Evolutionary conservation across 2,329 filamentous ascomycete genomes (phyloP).

Genomic region (Byssoonygena ceratinophila): DNA sequence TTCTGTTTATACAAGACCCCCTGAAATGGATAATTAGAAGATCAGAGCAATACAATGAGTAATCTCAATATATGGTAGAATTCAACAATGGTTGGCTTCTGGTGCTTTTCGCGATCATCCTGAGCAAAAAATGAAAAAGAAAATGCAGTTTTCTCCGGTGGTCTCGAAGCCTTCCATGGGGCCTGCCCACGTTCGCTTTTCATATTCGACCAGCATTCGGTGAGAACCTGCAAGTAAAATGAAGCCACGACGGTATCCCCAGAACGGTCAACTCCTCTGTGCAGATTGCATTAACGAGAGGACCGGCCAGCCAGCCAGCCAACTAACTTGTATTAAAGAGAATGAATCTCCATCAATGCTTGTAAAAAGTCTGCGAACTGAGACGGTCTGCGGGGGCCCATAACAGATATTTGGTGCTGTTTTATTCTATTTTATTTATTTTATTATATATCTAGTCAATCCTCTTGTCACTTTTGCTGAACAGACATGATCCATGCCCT

Average conservation of each 20-base stretch:
- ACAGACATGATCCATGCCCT: background rate
- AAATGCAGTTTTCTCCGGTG: background rate
- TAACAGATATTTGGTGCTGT: too few relatives aligned
- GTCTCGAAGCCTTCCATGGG: background rate
- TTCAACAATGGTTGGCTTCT: background rate
- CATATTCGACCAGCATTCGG: conserved; percentile 7
- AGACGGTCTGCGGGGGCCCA: too few relatives aligned
- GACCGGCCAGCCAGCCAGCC: background rate
- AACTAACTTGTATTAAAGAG: too few relatives aligned
- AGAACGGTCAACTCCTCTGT: background rate
- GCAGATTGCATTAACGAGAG: conserved; percentile 2
- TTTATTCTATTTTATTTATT: background rate
- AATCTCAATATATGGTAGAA: too few relatives aligned
- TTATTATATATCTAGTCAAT: background rate
- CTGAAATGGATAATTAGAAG: too few relatives aligned
- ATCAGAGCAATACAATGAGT: too few relatives aligned
- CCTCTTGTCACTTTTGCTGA: background rate
- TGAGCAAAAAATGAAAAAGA: background rate
- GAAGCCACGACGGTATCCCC: conserved; percentile 6
- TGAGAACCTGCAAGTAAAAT: conserved; percentile 9
- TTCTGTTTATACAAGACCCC: too few relatives aligned
- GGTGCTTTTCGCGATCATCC: background rate
- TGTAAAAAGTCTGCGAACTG: background rate
- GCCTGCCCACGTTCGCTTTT: conserved; percentile 8
- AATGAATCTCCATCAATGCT: too few relatives aligned